phyloP scores from a whole-genome alignment of 1,139 yeast genomes.

The Candida anutae region DNA sequence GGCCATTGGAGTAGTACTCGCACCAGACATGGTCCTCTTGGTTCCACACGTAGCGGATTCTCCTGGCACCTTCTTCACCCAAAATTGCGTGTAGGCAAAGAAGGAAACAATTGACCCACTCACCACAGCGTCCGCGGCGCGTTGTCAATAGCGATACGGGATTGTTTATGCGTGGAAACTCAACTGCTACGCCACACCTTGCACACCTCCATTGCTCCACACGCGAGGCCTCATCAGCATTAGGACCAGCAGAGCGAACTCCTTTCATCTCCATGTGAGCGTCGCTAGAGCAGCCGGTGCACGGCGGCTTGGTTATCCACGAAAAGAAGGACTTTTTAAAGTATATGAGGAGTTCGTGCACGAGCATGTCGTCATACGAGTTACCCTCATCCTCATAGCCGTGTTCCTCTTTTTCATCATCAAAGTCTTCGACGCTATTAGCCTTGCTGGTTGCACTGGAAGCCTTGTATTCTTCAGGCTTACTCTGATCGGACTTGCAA shows the following conservation, averaged over 20 bases:
- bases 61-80: slow-evolving; percentile 16
- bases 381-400: no score
- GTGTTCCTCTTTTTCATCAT: no score
- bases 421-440: no score
- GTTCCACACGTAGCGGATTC: slow-evolving; percentile 68
- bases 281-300: slow-evolving; percentile 44
- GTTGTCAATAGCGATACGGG: slow-evolving; percentile 55
- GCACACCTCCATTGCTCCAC: slow-evolving; percentile 60
- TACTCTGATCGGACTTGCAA: no score
- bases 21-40: slow-evolving; percentile 96
- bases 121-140: slow-evolving; percentile 84
- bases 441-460: no score
- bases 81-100: slow-evolving; percentile 57
- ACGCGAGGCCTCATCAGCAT: slow-evolving; percentile 24
- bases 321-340: slow-evolving; percentile 73
- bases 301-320: slow-evolving; percentile 74
- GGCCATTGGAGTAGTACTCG: slow-evolving; percentile 62
- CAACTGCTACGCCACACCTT: slow-evolving; percentile 35
- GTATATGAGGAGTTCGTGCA: slow-evolving; percentile 62
- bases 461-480: no score
- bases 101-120: slow-evolving; percentile 85
- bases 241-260: slow-evolving; percentile 8
- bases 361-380: slow-evolving; percentile 63
- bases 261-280: slow-evolving; percentile 26
- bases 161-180: slow-evolving; percentile 73